phyloP scores from a whole-genome alignment of 2,329 filamentous ascomycete species.

The Penicillium fuscoglaucum region DNA sequence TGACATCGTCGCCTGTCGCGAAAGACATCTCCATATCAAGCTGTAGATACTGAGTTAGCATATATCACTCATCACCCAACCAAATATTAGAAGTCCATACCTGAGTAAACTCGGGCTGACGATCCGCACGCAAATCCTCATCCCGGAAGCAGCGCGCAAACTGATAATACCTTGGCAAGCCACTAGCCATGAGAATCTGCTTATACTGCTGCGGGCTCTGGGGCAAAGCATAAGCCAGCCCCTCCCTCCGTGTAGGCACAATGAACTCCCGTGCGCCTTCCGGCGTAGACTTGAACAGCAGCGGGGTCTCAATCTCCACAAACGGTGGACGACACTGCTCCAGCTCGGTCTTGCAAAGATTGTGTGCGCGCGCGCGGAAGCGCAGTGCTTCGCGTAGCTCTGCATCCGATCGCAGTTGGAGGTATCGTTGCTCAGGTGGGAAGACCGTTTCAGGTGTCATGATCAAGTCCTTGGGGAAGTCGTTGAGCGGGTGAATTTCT shows the following conservation, averaged over 20 bases:
- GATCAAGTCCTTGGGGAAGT: constrained; percentile 73
- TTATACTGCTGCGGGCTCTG: constrained; percentile 99
- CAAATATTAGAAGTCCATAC: constrained; percentile 43
- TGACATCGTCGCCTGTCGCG: constrained; percentile 69
- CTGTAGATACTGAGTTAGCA: constrained; percentile 43
- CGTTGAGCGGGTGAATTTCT: constrained; percentile 67
- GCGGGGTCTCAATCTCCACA: constrained; percentile 82
- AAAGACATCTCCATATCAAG: constrained; percentile 95
- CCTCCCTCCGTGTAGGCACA: constrained; percentile 76
- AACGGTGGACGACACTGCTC: constrained; percentile 57
- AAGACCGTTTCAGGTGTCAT: constrained; percentile 74
- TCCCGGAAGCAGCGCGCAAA: constrained; percentile 94
- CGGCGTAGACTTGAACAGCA: constrained; percentile 95
- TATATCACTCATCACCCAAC: neutral
- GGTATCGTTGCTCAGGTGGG: constrained; percentile 71
- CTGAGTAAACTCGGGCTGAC: constrained; percentile 96
- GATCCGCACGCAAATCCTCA: constrained; percentile 86
- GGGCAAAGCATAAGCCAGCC: constrained; percentile 82
- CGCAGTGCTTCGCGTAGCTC: constrained; percentile 66
- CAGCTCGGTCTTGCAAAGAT: constrained; percentile 57
- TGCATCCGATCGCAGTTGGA: constrained; percentile 77
- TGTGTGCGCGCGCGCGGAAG: constrained; percentile 65
- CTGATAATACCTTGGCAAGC: constrained; percentile 80
- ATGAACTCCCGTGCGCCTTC: constrained; percentile 94
- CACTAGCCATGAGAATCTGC: constrained; percentile 92